Evolutionary conservation across 2,329 filamentous ascomycete genomes (phyloP).

Genomic region (Sporothrix curviconia): DNA sequence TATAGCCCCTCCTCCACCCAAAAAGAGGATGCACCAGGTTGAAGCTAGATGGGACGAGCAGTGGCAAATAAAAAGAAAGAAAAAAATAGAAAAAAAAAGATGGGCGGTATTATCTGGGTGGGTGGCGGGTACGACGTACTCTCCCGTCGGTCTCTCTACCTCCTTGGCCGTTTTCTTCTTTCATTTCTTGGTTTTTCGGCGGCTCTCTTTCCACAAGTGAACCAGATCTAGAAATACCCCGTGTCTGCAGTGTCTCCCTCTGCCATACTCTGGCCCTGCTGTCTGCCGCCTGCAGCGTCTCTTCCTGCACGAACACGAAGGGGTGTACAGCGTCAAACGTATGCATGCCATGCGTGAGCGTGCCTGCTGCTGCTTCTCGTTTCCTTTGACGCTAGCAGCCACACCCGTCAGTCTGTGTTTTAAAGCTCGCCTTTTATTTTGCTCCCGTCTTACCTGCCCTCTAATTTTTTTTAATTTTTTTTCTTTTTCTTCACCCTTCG

Average conservation of each 20-base stretch:
- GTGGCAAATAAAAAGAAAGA: too few species aligned
- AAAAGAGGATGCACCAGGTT: background rate
- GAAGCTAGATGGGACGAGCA: conserved; percentile 1
- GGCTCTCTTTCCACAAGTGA: too few species aligned
- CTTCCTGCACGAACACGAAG: conserved; percentile 1
- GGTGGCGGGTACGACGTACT: too few species aligned
- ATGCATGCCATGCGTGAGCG: background rate
- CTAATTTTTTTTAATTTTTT: background rate
- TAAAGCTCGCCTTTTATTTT: background rate
- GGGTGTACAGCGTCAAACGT: background rate
- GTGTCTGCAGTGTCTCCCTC: too few species aligned
- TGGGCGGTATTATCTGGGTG: too few species aligned
- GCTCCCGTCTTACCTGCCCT: background rate
- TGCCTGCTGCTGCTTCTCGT: background rate
- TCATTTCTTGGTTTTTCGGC: too few species aligned
- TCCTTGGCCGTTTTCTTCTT: too few species aligned
- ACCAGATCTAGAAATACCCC: background rate
- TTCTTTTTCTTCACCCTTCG: background rate
- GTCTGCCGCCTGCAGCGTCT: background rate
- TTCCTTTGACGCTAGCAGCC: background rate
- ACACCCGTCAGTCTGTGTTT: background rate
- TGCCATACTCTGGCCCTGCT: too few species aligned
- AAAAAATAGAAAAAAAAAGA: too few species aligned
- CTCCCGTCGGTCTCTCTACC: too few species aligned
- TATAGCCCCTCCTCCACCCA: background rate